A percentile compares a stretch with the other conserved stretches of the same genome.
These are phyloP conservation scores for Leonotis leonurus DNA, from an alignment of 257 asterid genomes.

Conservation along the genomic window DNA sequence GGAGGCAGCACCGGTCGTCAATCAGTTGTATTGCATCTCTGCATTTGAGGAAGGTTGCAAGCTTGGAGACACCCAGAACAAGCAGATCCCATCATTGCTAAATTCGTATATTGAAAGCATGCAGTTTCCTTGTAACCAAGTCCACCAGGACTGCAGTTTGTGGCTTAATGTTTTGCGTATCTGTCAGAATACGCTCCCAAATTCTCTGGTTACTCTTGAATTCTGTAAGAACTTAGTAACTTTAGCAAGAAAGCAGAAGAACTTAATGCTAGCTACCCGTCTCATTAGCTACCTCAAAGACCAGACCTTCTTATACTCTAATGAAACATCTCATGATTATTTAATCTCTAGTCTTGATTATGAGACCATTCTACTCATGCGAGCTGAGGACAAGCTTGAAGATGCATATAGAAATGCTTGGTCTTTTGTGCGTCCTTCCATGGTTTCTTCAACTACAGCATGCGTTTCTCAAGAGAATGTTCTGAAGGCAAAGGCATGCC, in stretches of 20 bases:
- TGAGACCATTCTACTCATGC: constrained; percentile 65
- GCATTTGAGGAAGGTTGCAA: constrained; percentile 69
- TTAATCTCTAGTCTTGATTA: constrained; percentile 56
- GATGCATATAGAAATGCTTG: constrained; percentile 68
- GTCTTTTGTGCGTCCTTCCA: constrained; percentile 62
- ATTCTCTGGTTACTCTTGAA: constrained; percentile 62
- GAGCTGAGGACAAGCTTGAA: constrained; percentile 61
- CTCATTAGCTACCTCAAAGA: constrained; percentile 59
- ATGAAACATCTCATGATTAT: constrained; percentile 43
- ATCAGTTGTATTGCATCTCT: constrained; percentile 72
- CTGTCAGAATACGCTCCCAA: constrained; percentile 53
- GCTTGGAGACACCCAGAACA: constrained; percentile 38
- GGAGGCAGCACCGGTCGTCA: constrained; percentile 79
- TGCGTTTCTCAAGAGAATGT: constrained; percentile 45
- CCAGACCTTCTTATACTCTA: constrained; percentile 47
- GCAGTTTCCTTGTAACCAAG: constrained; percentile 56
- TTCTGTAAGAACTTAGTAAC: constrained; percentile 65
- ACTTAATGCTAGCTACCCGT: constrained; percentile 66
- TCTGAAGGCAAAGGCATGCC: constrained; percentile 86
- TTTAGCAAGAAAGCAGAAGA: constrained; percentile 84
- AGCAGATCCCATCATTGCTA: constrained; percentile 43
- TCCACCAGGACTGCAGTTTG: constrained; percentile 77
- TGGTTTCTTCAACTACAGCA: constrained; percentile 38
- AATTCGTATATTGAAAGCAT: constrained; percentile 56
- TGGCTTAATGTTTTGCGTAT: constrained; percentile 95